phyloP scores from a whole-genome alignment of 257 asterid species.

The Nicotiana noctiflora region DNA sequence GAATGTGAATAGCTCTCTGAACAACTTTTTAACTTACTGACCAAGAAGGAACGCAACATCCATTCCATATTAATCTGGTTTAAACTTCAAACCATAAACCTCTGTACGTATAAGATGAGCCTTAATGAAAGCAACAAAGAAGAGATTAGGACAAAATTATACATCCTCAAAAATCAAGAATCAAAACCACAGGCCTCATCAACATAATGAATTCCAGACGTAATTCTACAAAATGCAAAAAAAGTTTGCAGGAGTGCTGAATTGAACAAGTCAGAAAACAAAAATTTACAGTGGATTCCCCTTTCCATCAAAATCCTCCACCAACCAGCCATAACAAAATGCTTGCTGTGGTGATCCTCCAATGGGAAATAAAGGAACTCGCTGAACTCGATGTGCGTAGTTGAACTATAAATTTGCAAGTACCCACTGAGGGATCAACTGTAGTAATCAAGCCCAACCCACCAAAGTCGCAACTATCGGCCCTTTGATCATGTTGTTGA shows the following conservation, averaged over 20 bases:
- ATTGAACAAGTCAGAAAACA: neutral
- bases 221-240: neutral
- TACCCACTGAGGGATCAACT: slow-evolving; percentile 60
- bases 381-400: slow-evolving; percentile 36
- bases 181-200: neutral
- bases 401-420: slow-evolving; percentile 60
- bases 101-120: neutral
- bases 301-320: neutral
- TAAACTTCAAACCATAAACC: neutral
- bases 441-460: slow-evolving; percentile 87
- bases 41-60: too few relatives aligned
- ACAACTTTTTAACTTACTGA: too few relatives aligned
- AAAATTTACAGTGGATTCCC: neutral
- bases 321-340: slow-evolving; percentile 27
- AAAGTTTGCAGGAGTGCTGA: neutral
- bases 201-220: neutral
- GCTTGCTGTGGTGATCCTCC: slow-evolving; percentile 24
- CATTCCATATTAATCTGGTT: neutral
- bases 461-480: slow-evolving; percentile 51
- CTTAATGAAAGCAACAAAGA: neutral
- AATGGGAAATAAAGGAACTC: slow-evolving; percentile 8
- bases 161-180: neutral
- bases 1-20: too few relatives aligned
- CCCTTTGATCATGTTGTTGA: slow-evolving; percentile 66
- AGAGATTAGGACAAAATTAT: neutral